Base-by-base conservation (phyloP, 306 rosid genomes). In the Macrotyloma uniflorum region DNA sequence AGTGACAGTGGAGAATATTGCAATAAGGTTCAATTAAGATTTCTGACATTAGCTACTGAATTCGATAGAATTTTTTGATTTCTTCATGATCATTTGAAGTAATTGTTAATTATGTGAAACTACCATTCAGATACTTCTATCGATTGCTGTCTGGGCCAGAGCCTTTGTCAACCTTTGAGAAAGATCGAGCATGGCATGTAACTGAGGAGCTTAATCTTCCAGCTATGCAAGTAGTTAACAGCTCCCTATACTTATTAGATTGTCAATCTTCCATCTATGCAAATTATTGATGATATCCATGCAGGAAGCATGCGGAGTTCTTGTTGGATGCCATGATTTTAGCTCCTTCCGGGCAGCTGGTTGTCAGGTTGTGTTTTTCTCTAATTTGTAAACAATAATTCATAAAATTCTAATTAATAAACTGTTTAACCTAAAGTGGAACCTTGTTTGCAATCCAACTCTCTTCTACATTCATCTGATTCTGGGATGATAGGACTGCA, bases 331-430 rank as follows among this genome's bases (percentile, higher is more conserved):
- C 85, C 99, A 93, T 87, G 98, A 95, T 86, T 95, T 93, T 85
- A 95, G 98, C 81, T 93, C 99, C 85, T 95, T 95, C 79, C 83
- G 99, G 81, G 94, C 97, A 57, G 82, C 97, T 55, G 98, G 96
- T 83, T 91, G 99, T 85, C 99, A 95, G 97, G 98, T 93, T 79
- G 78, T 51, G 46, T 77, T 70, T 82, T 54, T 84, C 73, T 67
- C 78, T 40, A 45, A 57, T 35, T 54, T 70, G 11, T 70, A 38
- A 28, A 57, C 59, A 50, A 33, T 57, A 74, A 36, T 70, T 64
- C 72, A 55, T 54, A 23, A 70, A 67, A 32, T 67, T 78, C 53
- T 28, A 38, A 73, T 22, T 28, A 40, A 15, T 46, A 26, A 67
- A 42, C 46, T 10, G 36, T 46, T 66, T 66, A 40, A 11, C 73